Evolutionary conservation across 306 rosid species (phyloP), one percentile per base, ranked within the genome.

Genomic region (Sphenostylis stenocarpa): DNA sequence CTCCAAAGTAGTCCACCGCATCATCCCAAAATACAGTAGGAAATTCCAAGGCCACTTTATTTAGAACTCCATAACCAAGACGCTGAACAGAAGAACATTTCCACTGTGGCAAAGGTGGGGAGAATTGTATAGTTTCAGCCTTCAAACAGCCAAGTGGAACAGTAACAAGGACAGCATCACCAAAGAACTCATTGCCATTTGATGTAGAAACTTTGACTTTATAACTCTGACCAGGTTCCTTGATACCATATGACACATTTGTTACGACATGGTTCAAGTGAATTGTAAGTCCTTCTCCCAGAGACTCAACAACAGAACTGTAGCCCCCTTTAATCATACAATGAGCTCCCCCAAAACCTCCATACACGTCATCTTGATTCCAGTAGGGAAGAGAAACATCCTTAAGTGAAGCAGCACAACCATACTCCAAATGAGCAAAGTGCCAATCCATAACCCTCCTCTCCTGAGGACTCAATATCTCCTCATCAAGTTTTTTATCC

Each of bases 391-490:
- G 99, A 80, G 99, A 96, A 31, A 96, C 97, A 44, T 96, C 89
- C 84, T 85, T 89, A 72, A 96, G 99, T 48, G 72, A 79, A 82
- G 99, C 91, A 76, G 99, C 99, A 88, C 99, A 96, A 21, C 99
- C 99, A 86, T 96, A 96, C 86, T 96, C 99, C 81, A 96, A 87
- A 82, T 96, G 87, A 80, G 99, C 99, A 85, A 86, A 93, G 87
- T 96, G 99, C 99, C 99, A 96, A 85, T 96, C 94, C 99, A 96
- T 96, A 81, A 96, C 98, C 87, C 99, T 90, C 87, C 99, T 88
- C 91, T 96, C 99, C 45, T 81, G 84, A 72, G 99, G 91, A 83
- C 88, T 88, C 90, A 96, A 88, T 75, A 90, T 71, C 70, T 88
- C 95, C 67, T 82, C 85, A 58, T 76, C 77, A 55, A 62, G 55